phyloP scores from a whole-genome alignment of 176 grass and related monocot species.

The Otatea glauca region DNA sequence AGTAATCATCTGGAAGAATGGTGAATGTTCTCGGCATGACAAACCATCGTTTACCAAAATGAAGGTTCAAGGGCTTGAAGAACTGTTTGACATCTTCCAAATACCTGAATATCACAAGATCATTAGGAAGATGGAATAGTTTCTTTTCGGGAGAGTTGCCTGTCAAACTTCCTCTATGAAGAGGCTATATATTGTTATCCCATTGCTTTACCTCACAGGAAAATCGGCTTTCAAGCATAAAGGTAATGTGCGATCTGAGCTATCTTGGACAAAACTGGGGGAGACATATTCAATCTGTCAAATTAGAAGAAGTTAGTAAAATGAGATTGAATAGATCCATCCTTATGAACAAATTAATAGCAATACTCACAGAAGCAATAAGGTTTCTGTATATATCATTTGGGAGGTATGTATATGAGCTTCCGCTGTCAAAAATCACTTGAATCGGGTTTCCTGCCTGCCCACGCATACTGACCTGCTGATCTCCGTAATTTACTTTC shows the following conservation, averaged over 20 bases:
- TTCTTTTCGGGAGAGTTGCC: slow-evolving; percentile 9
- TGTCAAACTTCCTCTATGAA: not conserved
- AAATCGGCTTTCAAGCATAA: slow-evolving; percentile 84
- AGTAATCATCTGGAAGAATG: slow-evolving; percentile 93
- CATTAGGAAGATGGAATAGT: slow-evolving; percentile 27
- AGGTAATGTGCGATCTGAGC: slow-evolving; percentile 79
- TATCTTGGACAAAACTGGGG: slow-evolving; percentile 74
- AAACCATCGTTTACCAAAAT: slow-evolving; percentile 88
- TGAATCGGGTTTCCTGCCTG: slow-evolving; percentile 61
- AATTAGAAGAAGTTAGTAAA: slow-evolving; percentile 35
- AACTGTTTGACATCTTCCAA: slow-evolving; percentile 79
- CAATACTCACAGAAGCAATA: slow-evolving; percentile 67
- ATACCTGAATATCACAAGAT: slow-evolving; percentile 57
- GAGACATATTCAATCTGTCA: slow-evolving; percentile 61
- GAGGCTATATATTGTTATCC: slow-evolving; percentile 24
- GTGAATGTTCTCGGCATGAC: slow-evolving; percentile 74
- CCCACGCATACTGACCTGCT: slow-evolving; percentile 43
- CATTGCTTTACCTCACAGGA: slow-evolving; percentile 67
- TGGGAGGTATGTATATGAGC: slow-evolving; percentile 95
- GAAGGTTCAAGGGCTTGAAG: slow-evolving; percentile 86
- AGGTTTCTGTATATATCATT: slow-evolving; percentile 80
- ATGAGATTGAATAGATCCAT: slow-evolving; percentile 27
- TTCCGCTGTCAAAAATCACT: slow-evolving; percentile 95
- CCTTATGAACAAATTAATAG: slow-evolving; percentile 13
- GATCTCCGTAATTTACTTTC: slow-evolving; percentile 71